These are phyloP conservation scores for Boletus sp. DNA, from an alignment of 768 basidiomycete species.

Conservation along the genomic window DNA sequence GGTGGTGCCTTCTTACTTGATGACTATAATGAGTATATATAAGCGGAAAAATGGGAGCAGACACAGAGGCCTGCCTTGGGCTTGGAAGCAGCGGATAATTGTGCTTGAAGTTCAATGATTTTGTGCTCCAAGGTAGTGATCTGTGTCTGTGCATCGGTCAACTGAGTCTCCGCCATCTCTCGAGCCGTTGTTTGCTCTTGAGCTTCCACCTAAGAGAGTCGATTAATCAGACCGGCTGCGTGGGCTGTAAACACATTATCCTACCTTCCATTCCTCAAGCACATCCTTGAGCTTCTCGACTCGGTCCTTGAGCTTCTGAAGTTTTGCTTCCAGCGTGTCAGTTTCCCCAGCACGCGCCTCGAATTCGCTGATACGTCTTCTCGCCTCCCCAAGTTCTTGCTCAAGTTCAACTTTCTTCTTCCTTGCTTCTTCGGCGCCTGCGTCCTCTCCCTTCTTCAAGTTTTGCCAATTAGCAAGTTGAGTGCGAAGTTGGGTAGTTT, in stretches of 20 bases:
- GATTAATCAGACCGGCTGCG: neutral
- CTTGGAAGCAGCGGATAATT: conserved; percentile 39
- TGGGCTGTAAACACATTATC: neutral
- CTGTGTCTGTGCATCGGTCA: conserved; percentile 32
- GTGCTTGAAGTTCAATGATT: conserved; percentile 43
- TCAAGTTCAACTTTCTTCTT: conserved; percentile 58
- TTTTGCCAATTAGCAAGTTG: conserved; percentile 70
- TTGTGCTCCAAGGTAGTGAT: conserved; percentile 34
- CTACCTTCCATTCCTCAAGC: conserved; percentile 47
- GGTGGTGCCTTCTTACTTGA: conserved; percentile 8
- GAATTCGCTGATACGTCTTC: conserved; percentile 30
- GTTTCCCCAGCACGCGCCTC: conserved; percentile 24
- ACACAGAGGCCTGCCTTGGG: conserved; percentile 16
- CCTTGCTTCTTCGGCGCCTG: conserved; percentile 51
- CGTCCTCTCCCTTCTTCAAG: conserved; percentile 61
- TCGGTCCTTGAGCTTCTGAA: conserved; percentile 43
- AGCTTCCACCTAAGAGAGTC: conserved; percentile 35
- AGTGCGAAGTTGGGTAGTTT: conserved; percentile 50
- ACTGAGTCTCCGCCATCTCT: conserved; percentile 32
- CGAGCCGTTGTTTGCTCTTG: conserved; percentile 36
- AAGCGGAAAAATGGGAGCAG: conserved; percentile 3
- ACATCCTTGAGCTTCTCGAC: conserved; percentile 41
- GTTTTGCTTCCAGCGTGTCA: conserved; percentile 33
- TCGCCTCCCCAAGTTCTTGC: conserved; percentile 46
- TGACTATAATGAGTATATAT: conserved; percentile 7